These are phyloP conservation scores for Claviceps citrina DNA, from an alignment of 2,329 filamentous ascomycete genomes.

Conservation along the genomic window DNA sequence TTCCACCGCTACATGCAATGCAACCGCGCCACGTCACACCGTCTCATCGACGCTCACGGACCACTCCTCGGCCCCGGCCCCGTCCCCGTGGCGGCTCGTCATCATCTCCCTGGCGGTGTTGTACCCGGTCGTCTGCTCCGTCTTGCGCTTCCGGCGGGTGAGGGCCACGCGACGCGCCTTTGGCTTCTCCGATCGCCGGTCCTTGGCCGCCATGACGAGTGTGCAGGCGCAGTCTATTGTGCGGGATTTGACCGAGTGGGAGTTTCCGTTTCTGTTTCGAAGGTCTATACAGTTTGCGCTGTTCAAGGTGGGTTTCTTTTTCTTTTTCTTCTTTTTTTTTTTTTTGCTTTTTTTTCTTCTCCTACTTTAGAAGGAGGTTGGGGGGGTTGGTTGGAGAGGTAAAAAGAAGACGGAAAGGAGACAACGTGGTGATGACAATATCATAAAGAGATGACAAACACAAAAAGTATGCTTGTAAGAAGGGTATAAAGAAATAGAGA, in stretches of 20 bases:
- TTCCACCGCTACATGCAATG: not conserved
- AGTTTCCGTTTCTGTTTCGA: slow-evolving; percentile 25
- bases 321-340: too few relatives aligned
- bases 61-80: too few relatives aligned
- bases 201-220: slow-evolving; percentile 25
- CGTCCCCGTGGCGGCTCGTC: not conserved
- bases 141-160: slow-evolving; percentile 22
- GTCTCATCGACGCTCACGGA: too few relatives aligned
- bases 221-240: slow-evolving; percentile 30
- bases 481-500: too few relatives aligned
- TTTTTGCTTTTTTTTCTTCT: too few relatives aligned
- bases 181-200: slow-evolving; percentile 20
- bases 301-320: slow-evolving; percentile 14
- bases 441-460: too few relatives aligned
- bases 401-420: too few relatives aligned
- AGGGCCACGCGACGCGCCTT: slow-evolving; percentile 10
- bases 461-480: too few relatives aligned
- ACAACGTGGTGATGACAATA: too few relatives aligned
- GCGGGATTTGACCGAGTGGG: slow-evolving; percentile 16
- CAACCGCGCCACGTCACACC: not conserved
- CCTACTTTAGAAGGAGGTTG: too few relatives aligned
- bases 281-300: slow-evolving; percentile 24
- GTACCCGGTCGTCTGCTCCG: slow-evolving; percentile 21
- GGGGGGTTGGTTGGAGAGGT: too few relatives aligned
- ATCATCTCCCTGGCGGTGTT: slow-evolving; percentile 12